Evolutionary conservation across 345 rosid species (phyloP).

Genomic region (Brassica rapa): DNA sequence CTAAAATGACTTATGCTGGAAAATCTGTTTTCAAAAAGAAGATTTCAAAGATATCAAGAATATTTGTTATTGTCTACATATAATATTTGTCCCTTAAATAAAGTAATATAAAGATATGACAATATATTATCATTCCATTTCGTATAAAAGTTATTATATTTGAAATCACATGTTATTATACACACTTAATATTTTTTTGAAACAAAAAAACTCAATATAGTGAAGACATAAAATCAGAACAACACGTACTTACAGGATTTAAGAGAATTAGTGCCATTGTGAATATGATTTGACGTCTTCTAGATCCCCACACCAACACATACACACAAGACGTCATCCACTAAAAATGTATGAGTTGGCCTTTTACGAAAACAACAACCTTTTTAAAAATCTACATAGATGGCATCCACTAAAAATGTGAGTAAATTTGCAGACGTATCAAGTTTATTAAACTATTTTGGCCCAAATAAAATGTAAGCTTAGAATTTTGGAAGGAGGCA

Average conservation of each 20-base stretch:
- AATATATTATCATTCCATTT: too few relatives aligned
- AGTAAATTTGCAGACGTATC: background rate
- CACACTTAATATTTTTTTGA: too few relatives aligned
- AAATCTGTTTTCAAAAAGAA: too few relatives aligned
- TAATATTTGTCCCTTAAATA: too few relatives aligned
- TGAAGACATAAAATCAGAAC: conserved; percentile 36
- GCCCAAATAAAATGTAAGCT: background rate
- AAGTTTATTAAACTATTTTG: background rate
- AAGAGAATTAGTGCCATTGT: background rate
- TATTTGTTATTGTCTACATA: too few relatives aligned
- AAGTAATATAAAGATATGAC: too few relatives aligned
- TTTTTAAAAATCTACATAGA: background rate
- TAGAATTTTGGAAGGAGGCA: background rate
- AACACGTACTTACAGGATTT: conserved; percentile 36
- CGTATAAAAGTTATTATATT: too few relatives aligned
- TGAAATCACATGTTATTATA: too few relatives aligned
- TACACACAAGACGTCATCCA: background rate
- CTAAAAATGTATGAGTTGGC: conserved; percentile 3
- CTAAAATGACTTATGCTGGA: too few relatives aligned
- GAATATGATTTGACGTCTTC: conserved; percentile 39
- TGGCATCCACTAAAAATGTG: conserved; percentile 5
- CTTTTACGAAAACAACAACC: background rate
- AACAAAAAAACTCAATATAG: too few relatives aligned
- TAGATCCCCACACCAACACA: background rate
- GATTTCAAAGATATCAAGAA: too few relatives aligned